Evolutionary conservation across 768 basidiomycete species (phyloP).

Genomic region (Tylopilus subfusipes): DNA sequence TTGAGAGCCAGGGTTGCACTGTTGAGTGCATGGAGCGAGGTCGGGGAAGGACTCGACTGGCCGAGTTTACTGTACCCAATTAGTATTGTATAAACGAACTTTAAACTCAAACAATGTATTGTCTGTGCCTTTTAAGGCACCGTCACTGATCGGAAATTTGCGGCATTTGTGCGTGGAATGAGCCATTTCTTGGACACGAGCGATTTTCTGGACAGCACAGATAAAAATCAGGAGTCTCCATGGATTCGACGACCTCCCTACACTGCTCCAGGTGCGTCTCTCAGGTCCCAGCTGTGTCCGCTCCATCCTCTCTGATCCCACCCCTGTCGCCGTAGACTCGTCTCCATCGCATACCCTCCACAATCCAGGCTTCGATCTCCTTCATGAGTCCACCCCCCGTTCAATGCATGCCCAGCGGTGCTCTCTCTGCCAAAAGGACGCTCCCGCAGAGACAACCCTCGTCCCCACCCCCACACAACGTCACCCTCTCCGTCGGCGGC

Average conservation of each 20-base stretch:
- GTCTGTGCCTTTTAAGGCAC: no score
- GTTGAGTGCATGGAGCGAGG: no score
- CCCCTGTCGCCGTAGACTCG: conserved; percentile 39
- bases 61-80: no score
- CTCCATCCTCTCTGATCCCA: conserved; percentile 43
- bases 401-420: conserved; percentile 37
- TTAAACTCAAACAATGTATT: no score
- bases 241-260: conserved; percentile 34
- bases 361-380: conserved; percentile 46
- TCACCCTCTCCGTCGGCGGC: conserved; percentile 60
- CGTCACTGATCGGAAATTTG: no score
- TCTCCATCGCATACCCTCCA: conserved; percentile 44
- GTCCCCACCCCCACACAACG: not conserved
- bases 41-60: no score
- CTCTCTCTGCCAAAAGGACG: conserved; percentile 36
- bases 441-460: no score
- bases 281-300: conserved; percentile 35
- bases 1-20: no score
- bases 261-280: conserved; percentile 46
- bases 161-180: conserved; percentile 18
- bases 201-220: not conserved
- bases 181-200: conserved; percentile 4
- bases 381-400: conserved; percentile 12
- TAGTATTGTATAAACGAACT: no score
- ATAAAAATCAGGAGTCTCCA: not conserved